Conservation (phyloP, 495 filamentous ascomycete genomes). For the Xylaria nigripes region DNA sequence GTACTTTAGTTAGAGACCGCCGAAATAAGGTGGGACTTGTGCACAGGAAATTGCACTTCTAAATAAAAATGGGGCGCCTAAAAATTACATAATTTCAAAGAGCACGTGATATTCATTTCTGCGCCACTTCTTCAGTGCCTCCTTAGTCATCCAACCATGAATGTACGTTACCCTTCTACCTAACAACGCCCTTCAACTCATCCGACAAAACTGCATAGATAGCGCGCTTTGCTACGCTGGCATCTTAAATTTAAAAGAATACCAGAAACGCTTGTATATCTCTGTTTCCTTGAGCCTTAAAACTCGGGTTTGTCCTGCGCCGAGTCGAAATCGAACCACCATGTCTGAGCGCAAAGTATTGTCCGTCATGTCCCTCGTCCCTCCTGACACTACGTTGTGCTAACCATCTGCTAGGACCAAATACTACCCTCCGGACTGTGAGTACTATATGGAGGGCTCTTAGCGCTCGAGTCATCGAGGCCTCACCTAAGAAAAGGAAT, state of each 20-base stretch:
- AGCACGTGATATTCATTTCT: constrained; percentile 2
- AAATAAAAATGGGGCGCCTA: too few species aligned
- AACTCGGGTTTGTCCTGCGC: background rate
- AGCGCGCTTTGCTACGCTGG: background rate
- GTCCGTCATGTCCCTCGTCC: constrained; percentile 14
- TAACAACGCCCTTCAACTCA: background rate
- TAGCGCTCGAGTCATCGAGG: background rate
- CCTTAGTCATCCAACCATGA: background rate
- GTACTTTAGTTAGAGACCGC: too few species aligned
- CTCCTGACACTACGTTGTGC: constrained; percentile 3
- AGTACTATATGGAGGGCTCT: background rate
- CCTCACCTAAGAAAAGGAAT: background rate
- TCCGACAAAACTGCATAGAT: background rate
- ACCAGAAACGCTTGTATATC: background rate
- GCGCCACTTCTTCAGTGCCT: background rate
- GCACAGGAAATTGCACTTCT: too few species aligned
- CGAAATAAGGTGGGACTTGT: too few species aligned
- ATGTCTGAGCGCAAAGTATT: constrained; percentile 96
- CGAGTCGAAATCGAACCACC: constrained; percentile 16
- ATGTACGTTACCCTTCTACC: background rate
- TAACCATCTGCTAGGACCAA: constrained; percentile 32
- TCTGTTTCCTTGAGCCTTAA: background rate
- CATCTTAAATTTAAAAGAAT: background rate
- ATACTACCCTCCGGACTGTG: constrained; percentile 87
- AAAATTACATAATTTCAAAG: too few species aligned